phyloP scores from a whole-genome alignment of 257 asterid genomes.

The Gynochthodes officinalis region DNA sequence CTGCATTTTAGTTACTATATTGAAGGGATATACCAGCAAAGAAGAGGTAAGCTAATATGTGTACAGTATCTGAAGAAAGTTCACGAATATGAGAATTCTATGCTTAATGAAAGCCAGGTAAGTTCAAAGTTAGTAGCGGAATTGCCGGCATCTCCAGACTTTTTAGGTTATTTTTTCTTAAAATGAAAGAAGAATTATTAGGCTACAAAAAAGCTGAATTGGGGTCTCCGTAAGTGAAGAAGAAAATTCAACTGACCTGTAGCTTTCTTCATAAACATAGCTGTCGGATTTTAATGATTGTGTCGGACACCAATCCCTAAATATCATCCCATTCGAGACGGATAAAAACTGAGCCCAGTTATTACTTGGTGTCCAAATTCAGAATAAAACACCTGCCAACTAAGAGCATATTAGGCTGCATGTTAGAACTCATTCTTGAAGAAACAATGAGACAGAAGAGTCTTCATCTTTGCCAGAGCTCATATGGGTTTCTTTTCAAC shows the following conservation, averaged over 20 bases:
- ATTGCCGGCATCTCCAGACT: conserved; percentile 24
- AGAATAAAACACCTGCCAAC: not conserved
- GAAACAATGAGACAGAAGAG: no score
- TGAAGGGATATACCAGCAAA: not conserved
- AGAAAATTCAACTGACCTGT: not conserved
- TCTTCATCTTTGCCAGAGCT: no score
- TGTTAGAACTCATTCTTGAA: no score
- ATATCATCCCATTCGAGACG: not conserved
- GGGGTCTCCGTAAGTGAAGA: conserved; percentile 28
- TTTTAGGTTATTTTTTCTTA: not conserved
- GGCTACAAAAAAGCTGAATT: not conserved
- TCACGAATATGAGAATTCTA: not conserved
- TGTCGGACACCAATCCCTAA: conserved; percentile 3
- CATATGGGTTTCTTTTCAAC: no score
- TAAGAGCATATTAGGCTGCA: not conserved
- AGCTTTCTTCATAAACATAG: not conserved
- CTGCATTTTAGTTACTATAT: not conserved
- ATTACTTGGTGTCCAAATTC: not conserved
- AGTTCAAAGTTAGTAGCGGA: conserved; percentile 6
- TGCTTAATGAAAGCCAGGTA: conserved; percentile 14
- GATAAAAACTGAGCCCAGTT: not conserved
- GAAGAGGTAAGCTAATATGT: not conserved
- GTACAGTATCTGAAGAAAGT: not conserved
- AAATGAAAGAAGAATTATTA: not conserved
- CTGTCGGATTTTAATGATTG: conserved; percentile 9